These are phyloP conservation scores for Fusarium subglutinans DNA, from an alignment of 2,329 filamentous ascomycete species.

Conservation along the genomic window DNA sequence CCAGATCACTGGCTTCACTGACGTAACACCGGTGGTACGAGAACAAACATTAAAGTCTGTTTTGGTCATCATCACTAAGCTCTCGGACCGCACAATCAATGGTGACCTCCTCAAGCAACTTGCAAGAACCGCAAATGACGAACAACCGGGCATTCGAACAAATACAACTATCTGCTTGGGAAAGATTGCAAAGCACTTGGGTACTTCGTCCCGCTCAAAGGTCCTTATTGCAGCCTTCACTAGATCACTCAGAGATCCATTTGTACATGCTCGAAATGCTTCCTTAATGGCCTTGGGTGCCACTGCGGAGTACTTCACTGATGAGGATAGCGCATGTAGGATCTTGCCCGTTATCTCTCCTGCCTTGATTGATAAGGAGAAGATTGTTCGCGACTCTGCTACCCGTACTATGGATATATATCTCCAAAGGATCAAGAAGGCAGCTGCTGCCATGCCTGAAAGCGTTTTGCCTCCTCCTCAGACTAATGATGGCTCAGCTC, in stretches of 20 bases:
- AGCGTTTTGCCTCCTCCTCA: slow-evolving; percentile 75
- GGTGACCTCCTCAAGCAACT: slow-evolving; percentile 90
- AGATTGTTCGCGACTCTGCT: slow-evolving; percentile 90
- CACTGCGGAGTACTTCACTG: slow-evolving; percentile 85
- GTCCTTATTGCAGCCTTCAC: slow-evolving; percentile 94
- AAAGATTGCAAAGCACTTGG: slow-evolving; percentile 92
- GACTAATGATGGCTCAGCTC: slow-evolving; percentile 61
- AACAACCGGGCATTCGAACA: slow-evolving; percentile 95
- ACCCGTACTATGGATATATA: slow-evolving; percentile 90
- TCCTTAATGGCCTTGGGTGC: slow-evolving; percentile 85
- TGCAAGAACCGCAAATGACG: slow-evolving; percentile 96
- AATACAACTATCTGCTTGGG: slow-evolving; percentile 98
- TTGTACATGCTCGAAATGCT: slow-evolving; percentile 92
- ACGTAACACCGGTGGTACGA: slow-evolving; percentile 87
- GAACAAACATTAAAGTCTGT: slow-evolving; percentile 98
- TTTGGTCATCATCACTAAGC: slow-evolving; percentile 83
- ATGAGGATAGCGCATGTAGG: slow-evolving; percentile 87
- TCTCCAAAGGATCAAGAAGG: slow-evolving; percentile 82
- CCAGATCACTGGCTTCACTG: slow-evolving; percentile 92
- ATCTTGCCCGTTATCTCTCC: slow-evolving; percentile 87
- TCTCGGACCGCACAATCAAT: slow-evolving; percentile 92
- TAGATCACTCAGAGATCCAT: slow-evolving; percentile 88
- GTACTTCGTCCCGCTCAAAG: slow-evolving; percentile 80
- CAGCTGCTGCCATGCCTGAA: slow-evolving; percentile 80
- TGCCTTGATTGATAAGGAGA: slow-evolving; percentile 92